Conservation (phyloP, 2,329 filamentous ascomycete species). For the Talaromyces sp. region DNA sequence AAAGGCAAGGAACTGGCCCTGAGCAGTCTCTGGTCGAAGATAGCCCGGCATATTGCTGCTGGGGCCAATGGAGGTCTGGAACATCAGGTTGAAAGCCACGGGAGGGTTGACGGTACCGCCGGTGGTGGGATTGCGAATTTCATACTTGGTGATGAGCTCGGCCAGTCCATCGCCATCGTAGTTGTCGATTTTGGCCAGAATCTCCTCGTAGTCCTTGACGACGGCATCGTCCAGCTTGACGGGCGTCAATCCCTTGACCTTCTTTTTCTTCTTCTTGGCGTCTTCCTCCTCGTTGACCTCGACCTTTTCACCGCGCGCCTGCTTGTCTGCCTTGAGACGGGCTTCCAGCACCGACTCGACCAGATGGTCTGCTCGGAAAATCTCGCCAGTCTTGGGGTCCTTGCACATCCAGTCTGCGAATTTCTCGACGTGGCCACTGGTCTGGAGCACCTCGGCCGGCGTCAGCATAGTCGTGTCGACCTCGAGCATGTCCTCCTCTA, state of each 20-base stretch:
- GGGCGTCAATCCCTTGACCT: constrained; percentile 67
- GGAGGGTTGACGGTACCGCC: constrained; percentile 72
- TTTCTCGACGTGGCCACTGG: constrained; percentile 92
- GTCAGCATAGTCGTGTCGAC: constrained; percentile 93
- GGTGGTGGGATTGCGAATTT: constrained; percentile 82
- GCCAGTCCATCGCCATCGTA: constrained; percentile 84
- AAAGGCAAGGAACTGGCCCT: constrained; percentile 98
- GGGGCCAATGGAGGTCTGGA: constrained; percentile 89
- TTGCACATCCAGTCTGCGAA: constrained; percentile 99
- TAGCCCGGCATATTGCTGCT: constrained; percentile 83
- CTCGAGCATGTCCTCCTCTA: constrained; percentile 93
- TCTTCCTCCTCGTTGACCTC: constrained; percentile 67
- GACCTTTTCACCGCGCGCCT: constrained; percentile 75
- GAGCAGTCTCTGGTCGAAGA: constrained; percentile 88
- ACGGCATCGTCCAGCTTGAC: constrained; percentile 83
- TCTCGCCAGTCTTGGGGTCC: constrained; percentile 95
- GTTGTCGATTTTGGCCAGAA: constrained; percentile 92
- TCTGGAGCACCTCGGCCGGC: constrained; percentile 89
- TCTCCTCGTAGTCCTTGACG: constrained; percentile 84
- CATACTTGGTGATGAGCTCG: constrained; percentile 80
- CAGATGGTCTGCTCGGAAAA: constrained; percentile 91
- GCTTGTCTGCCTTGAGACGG: constrained; percentile 83
- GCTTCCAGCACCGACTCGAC: constrained; percentile 90
- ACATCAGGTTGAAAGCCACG: constrained; percentile 97
- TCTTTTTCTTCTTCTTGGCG: constrained; percentile 80